Evolutionary conservation across 2,329 filamentous ascomycete genomes (phyloP), one percentile per base, ranked within the genome.

Genomic region (Coniochaeta ligniaria): DNA sequence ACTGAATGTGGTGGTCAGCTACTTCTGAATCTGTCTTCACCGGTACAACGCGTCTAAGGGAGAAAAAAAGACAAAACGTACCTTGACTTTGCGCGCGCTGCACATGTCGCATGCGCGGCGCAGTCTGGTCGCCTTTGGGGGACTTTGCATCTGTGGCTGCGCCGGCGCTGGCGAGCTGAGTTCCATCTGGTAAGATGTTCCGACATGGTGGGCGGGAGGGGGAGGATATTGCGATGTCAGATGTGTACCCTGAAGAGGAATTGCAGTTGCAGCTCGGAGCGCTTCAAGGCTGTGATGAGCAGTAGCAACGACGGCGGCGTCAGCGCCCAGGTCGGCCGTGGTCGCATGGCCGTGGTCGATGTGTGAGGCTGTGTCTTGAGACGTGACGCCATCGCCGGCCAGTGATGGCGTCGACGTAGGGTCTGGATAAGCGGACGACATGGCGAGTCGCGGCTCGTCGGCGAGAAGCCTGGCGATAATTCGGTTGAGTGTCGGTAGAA

Each of bases 91-190:
- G 61, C 83, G 80, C 71, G 82, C 80, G 61, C 83, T 85, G 69
- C 83, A 86, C 77, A 86, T 82, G 65, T 86, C 83, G 66, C 83
- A 86, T 16, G 83, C 83, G 57, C 83, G 79, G 62, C 83, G 76
- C 35, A 86, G 75, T 7, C 83, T 80, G 31, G 82, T 85, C 54
- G 81, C 73, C 71, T 83, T 84, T 17, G 65, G 36, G 24, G 3
- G 61, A 3, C 31, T 55, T 6, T 43, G 45, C 22, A 8, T 20
- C 3, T 2, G n/a, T n/a, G 60, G 55, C 0, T 58, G 26, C 1
- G 59, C 6, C 1, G 55, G 24, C 1, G 50, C 24, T 22, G 7
- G 20, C 11, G 20, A 3, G 7, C 20, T 20, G 28, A 14, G 36
- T 17, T 26, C n/a, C 52, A 43, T 26, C 41, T n/a, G 52, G 12